Conservation (phyloP, 805 yeast genomes). For the Spathaspora boniae region DNA sequence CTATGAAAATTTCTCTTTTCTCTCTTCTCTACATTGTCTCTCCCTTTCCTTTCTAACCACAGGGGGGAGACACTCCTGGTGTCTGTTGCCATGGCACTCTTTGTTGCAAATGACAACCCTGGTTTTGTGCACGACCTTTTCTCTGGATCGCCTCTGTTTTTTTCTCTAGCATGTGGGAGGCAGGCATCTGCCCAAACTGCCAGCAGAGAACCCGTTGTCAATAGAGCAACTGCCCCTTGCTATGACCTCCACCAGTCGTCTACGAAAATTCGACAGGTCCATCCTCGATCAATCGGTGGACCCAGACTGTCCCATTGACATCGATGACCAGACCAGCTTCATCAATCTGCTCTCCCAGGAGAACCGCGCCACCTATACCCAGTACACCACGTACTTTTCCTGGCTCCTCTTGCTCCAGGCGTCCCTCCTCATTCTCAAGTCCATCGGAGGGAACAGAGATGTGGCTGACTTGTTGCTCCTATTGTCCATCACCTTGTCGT, state of each 20-base stretch:
- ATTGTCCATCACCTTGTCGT: constrained; percentile 2
- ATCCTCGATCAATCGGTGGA: constrained; percentile 11
- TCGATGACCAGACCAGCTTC: constrained; percentile 11
- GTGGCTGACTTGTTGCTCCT: constrained; percentile 3
- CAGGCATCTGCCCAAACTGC: neutral
- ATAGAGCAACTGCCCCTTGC: neutral
- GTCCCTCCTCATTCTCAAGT: neutral
- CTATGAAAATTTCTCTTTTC: no score
- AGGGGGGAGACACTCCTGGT: no score
- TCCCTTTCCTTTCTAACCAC: no score
- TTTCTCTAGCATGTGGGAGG: neutral
- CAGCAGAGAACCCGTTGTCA: neutral
- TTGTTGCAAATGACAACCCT: neutral
- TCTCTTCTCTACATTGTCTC: no score
- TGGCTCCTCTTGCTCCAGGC: constrained; percentile 5
- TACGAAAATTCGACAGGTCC: constrained; percentile 14
- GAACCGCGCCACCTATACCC: constrained; percentile 3
- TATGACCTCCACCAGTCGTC: constrained; percentile 1
- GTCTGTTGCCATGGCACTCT: no score
- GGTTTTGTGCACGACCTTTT: neutral
- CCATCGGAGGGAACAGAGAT: no score
- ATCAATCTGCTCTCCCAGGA: constrained; percentile 3
- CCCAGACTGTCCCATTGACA: constrained; percentile 6
- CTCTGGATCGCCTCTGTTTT: neutral
- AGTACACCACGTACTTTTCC: constrained; percentile 2